These are phyloP conservation scores for Boletus fagicola DNA, from an alignment of 768 basidiomycete species.

Conservation along the genomic window DNA sequence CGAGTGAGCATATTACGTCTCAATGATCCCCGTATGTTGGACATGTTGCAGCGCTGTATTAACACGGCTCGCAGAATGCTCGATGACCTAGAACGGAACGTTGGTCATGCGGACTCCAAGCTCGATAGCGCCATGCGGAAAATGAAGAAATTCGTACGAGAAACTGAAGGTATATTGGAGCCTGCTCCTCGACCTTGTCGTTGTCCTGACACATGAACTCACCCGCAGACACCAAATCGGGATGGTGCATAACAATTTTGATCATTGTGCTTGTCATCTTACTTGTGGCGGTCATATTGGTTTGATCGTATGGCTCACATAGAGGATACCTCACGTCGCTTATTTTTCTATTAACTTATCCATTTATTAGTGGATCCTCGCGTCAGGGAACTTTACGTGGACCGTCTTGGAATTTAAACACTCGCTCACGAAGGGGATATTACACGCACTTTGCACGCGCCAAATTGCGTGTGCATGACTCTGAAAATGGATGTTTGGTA, in stretches of 20 bases:
- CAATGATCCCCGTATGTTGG: conserved; percentile 1
- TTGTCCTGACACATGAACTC: conserved; percentile 1
- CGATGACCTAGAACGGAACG: conserved; percentile 70
- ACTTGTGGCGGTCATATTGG: conserved; percentile 74
- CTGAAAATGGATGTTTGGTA: background rate
- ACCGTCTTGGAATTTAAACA: background rate
- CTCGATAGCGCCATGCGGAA: conserved; percentile 62
- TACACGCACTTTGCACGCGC: background rate
- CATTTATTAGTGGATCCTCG: conserved; percentile 1
- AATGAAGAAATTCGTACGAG: conserved; percentile 77
- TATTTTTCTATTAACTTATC: conserved; percentile 17
- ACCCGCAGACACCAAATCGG: conserved; percentile 72
- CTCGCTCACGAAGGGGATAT: background rate
- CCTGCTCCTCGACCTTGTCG: background rate
- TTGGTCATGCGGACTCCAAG: conserved; percentile 66
- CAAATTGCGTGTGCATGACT: background rate
- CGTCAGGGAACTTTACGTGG: background rate
- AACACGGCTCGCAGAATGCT: conserved; percentile 57
- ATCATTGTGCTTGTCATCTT: conserved; percentile 77
- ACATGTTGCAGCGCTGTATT: background rate
- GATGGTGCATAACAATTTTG: conserved; percentile 86
- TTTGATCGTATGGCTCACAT: conserved; percentile 37
- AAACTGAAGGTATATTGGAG: conserved; percentile 63
- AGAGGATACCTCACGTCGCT: conserved; percentile 10
- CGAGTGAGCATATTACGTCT: conserved; percentile 54